Base-by-base conservation (phyloP, 192 early-diverging fungal genomes). In the Coemansia sp. region DNA sequence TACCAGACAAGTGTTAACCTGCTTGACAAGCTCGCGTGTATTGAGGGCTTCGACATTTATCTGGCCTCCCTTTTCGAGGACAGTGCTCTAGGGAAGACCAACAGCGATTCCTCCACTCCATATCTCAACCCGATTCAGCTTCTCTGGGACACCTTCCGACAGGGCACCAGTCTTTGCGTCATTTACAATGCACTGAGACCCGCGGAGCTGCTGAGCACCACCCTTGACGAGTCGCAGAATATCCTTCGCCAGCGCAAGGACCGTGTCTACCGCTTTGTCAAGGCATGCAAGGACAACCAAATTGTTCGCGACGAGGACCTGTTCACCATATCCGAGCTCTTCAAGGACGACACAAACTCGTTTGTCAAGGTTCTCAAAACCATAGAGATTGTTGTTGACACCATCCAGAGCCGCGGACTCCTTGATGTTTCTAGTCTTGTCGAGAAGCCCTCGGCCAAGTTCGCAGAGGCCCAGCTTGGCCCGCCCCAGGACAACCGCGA, bases 361-460 rank as follows among this genome's bases (percentile, higher is more conserved):
- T 95, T 98, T 76, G 91, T 99, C 65, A 99, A 95, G 88, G 96
- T 96, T 19, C 86, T 98, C 41, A 91, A 95, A 59, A 92, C 91
- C 9, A 88, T 99, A 6, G 85, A 88, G 54, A 84, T 87, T 58
- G 86, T 99, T 18, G 72, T 95, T 1, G 88, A 93, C 40, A 82
- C 86, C 37, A 85, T 99, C 54, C 90, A 97, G 79, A 70, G 70
- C 68, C 77, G 76, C 40, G 82, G 77, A 7, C 68, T 79, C 19
- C 63, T 84, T 42, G 74, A 84, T 67, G 70, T 48, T 32, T 63
- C 61, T 56, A 61, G 67, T 9, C 61, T 76, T 39, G 70, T 61
- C 10, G 71, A 76, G 42, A 85, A 85, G 43, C 79, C 79, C 26
- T 83, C 80, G 61, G 71, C 77, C 42, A 61, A 74, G 54, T 85